These are phyloP conservation scores for Ceratocystis diversiconidia DNA, from an alignment of 2,329 filamentous ascomycete genomes.

Conservation along the genomic window DNA sequence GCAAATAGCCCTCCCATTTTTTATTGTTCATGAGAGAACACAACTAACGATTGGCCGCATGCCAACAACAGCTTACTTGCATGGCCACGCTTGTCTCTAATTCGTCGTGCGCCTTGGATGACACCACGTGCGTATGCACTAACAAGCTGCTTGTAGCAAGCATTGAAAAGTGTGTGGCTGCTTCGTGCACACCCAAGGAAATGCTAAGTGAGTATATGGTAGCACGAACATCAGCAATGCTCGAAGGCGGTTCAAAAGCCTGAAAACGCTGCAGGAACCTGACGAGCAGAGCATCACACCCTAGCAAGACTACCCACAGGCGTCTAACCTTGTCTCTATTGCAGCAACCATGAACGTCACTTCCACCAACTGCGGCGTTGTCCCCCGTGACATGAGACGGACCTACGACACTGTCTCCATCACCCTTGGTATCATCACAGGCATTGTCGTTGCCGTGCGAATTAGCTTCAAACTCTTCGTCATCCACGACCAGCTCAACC, in stretches of 20 bases:
- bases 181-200: slow-evolving; percentile 24
- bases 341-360: slow-evolving; percentile 22
- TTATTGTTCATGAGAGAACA: background rate
- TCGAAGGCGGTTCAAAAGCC: too few species aligned
- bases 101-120: slow-evolving; percentile 23
- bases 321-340: background rate
- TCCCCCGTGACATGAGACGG: slow-evolving; percentile 23
- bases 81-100: slow-evolving; percentile 21
- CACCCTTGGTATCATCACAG: slow-evolving; percentile 25
- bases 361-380: slow-evolving; percentile 22
- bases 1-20: too few species aligned
- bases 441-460: slow-evolving; percentile 28
- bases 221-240: background rate
- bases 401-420: slow-evolving; percentile 25
- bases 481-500: slow-evolving; percentile 24
- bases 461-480: slow-evolving; percentile 26
- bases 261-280: background rate
- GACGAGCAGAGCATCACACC: background rate
- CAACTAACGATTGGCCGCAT: background rate
- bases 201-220: slow-evolving; percentile 23
- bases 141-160: slow-evolving; percentile 21
- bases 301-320: background rate
- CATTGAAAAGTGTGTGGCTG: slow-evolving; percentile 23
- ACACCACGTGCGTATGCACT: slow-evolving; percentile 26
- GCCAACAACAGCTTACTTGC: slow-evolving; percentile 21